Base-by-base conservation (phyloP, 2,329 filamentous ascomycete species). In the Coleophoma cylindrospora region DNA sequence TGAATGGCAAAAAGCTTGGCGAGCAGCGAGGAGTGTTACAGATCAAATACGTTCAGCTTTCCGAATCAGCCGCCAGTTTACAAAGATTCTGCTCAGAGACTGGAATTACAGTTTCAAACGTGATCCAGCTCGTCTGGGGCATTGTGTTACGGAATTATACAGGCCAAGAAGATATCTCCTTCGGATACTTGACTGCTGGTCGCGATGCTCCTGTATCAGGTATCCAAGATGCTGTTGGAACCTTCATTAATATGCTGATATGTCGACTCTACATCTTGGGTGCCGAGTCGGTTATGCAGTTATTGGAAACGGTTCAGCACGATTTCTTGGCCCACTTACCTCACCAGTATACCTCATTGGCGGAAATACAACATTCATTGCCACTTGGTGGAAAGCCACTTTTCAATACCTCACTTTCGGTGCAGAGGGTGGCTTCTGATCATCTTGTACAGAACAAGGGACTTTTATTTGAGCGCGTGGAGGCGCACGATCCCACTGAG, bases 141-240 rank as follows among this genome's bases (percentile, higher is more conserved):
- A 56, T 71, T n/a, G 64, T 69, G 14, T 2, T 62, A 61, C 14
- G 77, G 70, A 49, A 68, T 70, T 48, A 59, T 61, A 33, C 64
- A 37, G 40, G 58, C 53, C 2, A 57, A 64, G 9, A 71, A 63
- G 15, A 57, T 45, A 63, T 74, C 11, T 69, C 64, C 27, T 74
- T 73, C 47, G 71, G 69, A 5, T 69, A 70, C 43, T 58, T 68
- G 4, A 65, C 66, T 9, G 67, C 69, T 15, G 69, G 70, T 14
- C 63, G 71, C 49, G 74, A 78, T 55, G 64, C 71, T 13, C 70
- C 72, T 3, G 61, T 78, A 9, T 60, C 67, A 5, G 68, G 67
- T 2, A 71, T 78, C 11, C 66, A 75, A 44, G 66, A 70, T 22
- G 70, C 71, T 17, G 70, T 76, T 40, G 75, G 75, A 1, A 64